A percentile compares a stretch with the other conserved stretches of the same genome.
Evolutionary conservation across 1,139 yeast species (phyloP).

Genomic region (Meyerozyma sp.): DNA sequence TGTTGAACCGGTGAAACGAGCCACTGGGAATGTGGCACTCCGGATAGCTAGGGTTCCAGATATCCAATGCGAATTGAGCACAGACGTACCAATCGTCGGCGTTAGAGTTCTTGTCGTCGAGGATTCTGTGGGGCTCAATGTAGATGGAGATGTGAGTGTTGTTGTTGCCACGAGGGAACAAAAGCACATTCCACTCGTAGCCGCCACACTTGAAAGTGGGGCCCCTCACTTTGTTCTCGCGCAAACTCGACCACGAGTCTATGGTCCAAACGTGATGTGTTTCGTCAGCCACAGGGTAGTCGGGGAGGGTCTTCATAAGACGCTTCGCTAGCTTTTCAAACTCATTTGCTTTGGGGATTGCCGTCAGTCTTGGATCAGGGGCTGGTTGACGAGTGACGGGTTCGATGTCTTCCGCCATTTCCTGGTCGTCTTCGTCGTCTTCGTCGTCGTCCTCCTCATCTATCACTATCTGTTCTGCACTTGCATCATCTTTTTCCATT

Average conservation of each 20-base stretch:
- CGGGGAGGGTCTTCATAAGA: constrained; percentile 39
- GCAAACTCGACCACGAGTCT: constrained; percentile 53
- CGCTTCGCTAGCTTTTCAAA: constrained; percentile 22
- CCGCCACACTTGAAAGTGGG: constrained; percentile 60
- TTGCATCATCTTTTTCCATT: neutral
- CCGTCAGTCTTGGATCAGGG: constrained; percentile 1
- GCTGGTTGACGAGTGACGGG: neutral
- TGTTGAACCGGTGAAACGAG: constrained; percentile 77
- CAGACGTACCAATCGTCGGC: constrained; percentile 72
- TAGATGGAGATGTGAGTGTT: constrained; percentile 52
- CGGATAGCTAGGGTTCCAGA: constrained; percentile 79
- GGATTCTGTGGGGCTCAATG: constrained; percentile 53
- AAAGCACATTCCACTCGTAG: constrained; percentile 64
- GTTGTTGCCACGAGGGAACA: constrained; percentile 72
- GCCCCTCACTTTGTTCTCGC: constrained; percentile 46
- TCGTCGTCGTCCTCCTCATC: constrained; percentile 2
- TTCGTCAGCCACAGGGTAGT: constrained; percentile 37
- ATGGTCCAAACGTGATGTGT: constrained; percentile 70
- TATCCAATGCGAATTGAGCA: constrained; percentile 82
- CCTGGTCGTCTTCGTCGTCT: constrained; percentile 7
- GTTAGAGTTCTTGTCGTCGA: constrained; percentile 7
- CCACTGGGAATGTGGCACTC: constrained; percentile 53
- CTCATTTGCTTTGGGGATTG: constrained; percentile 26
- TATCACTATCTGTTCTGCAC: constrained; percentile 1
- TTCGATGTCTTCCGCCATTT: constrained; percentile 6